Conservation (phyloP, 495 filamentous ascomycete species). For the Choiromyces venosus region DNA sequence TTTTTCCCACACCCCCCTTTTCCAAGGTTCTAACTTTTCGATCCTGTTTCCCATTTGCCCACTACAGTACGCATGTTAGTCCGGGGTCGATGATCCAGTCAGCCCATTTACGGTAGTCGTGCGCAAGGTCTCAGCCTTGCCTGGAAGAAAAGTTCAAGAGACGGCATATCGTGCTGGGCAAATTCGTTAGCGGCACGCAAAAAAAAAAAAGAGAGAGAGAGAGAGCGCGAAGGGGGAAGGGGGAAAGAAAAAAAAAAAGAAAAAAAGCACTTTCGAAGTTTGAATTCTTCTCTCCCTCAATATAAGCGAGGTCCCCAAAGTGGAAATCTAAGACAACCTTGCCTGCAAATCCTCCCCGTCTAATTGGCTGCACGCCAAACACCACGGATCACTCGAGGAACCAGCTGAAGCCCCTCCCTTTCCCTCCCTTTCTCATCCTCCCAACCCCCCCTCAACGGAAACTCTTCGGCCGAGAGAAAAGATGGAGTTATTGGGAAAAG, state of each 20-base stretch:
- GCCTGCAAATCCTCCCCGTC: not conserved
- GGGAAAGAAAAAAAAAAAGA: not conserved
- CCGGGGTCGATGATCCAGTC: not conserved
- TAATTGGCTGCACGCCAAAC: not conserved
- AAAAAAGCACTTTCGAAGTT: not conserved
- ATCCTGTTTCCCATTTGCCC: not conserved
- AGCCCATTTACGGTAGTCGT: not conserved
- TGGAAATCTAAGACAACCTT: not conserved
- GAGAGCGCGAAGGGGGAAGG: too few relatives aligned
- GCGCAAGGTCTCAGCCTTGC: not conserved
- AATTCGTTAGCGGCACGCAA: not conserved
- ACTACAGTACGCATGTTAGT: not conserved
- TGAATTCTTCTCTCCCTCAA: not conserved
- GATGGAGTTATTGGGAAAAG: not conserved
- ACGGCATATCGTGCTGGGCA: not conserved
- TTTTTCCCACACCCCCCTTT: not conserved
- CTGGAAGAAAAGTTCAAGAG: not conserved
- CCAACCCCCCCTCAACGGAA: not conserved
- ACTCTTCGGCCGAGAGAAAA: not conserved
- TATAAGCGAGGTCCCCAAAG: not conserved
- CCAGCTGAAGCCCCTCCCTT: not conserved
- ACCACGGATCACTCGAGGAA: constrained; percentile 3
- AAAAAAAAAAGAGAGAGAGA: not conserved
- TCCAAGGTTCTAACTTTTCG: not conserved
- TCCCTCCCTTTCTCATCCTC: too few relatives aligned